Evolutionary conservation across 257 asterid species (phyloP), one percentile per base, ranked within the genome.

Genomic region (Ehretia macrophylla): DNA sequence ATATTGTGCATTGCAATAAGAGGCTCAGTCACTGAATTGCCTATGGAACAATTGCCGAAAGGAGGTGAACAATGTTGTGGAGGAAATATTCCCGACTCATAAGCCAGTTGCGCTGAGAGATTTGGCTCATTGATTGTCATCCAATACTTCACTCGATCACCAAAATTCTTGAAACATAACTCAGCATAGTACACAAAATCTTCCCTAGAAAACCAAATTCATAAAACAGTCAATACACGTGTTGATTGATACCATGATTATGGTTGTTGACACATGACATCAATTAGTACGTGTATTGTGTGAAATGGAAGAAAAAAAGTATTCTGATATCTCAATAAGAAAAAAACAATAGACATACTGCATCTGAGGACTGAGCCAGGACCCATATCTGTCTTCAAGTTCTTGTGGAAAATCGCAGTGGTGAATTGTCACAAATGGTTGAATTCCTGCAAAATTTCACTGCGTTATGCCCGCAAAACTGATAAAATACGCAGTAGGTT

Each of bases 351-450:
- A 17, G 8, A 40, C 68, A 51, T 68, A 68, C 73, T 60, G 73
- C 67, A 68, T 53, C 1, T 32, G 32, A 51, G 80, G 70, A 50
- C 67, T 69, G 21, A 70, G 76, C 80, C 80, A 74, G 16, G 70
- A 72, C 14, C 72, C 72, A 39, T 55, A 74, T 65, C 67, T 69
- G 46, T 69, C 72, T 23, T 65, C 69, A 51, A 74, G 63, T 22
- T 56, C 67, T 44, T 60, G 58, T 11, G 79, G 79, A 20, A 39
- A 47, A 63, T 69, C 79, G 49, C 46, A 14, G 32, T 74, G 80
- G 40, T 69, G 75, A 17, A 69, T 66, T 0, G 80, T 74, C 56
- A 70, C 76, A 56, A 74, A 74, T 52, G 80, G 80, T 59, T 67
- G 44, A 47, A 74, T 70, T 10, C 80, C 80, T 74, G 64, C 54